These are phyloP conservation scores for Coemansia sp. DNA, from an alignment of 192 early-diverging fungal genomes.

Conservation along the genomic window DNA sequence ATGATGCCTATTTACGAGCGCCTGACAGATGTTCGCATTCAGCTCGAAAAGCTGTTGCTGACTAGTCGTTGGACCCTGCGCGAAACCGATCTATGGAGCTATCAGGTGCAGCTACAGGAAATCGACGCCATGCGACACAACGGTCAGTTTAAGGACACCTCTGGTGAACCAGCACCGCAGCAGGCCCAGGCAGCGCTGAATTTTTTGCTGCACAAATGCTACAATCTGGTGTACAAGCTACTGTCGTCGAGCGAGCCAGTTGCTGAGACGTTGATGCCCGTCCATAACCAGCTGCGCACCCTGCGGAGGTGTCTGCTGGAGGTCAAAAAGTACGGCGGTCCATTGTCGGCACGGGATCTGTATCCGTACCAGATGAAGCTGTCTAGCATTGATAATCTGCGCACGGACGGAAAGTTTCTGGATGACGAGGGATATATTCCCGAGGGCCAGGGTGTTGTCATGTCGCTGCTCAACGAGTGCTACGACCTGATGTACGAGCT, in stretches of 20 bases:
- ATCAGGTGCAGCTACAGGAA: conserved; percentile 74
- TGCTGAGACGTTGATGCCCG: conserved; percentile 74
- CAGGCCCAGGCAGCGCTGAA: conserved; percentile 74
- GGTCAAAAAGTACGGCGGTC: conserved; percentile 78
- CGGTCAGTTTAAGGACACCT: conserved; percentile 77
- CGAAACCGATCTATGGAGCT: conserved; percentile 76
- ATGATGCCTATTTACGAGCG: conserved; percentile 60
- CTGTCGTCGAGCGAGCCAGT: conserved; percentile 77
- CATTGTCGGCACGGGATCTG: conserved; percentile 67
- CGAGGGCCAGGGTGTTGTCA: conserved; percentile 82
- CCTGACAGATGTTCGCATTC: conserved; percentile 67
- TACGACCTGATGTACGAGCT: conserved; percentile 81
- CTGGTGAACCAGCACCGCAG: conserved; percentile 58
- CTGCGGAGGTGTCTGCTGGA: conserved; percentile 74
- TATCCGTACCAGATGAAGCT: conserved; percentile 91
- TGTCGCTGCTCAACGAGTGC: conserved; percentile 82
- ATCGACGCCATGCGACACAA: conserved; percentile 80
- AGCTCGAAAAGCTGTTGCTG: conserved; percentile 72
- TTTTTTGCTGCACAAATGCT: conserved; percentile 79
- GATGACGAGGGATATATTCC: conserved; percentile 79
- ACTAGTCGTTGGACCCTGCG: conserved; percentile 76
- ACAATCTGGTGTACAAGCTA: conserved; percentile 80
- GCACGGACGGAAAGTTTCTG: conserved; percentile 82
- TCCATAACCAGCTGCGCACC: conserved; percentile 84
- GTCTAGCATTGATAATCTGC: conserved; percentile 73